Conservation (phyloP, 1,284 basidiomycete species). For the Baeospora myosura region DNA sequence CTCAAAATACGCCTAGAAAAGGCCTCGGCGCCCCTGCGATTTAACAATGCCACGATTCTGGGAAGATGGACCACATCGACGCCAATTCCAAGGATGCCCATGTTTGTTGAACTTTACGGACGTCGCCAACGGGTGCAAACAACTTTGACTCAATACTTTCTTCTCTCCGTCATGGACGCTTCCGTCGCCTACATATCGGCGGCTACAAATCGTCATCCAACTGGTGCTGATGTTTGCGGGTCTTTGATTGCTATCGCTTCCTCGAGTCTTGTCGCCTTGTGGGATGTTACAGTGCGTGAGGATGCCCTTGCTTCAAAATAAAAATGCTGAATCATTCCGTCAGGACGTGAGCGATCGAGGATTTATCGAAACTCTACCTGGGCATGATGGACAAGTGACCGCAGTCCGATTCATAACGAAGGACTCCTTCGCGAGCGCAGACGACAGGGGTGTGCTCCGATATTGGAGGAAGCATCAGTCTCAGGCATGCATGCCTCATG, state of each 20-base stretch:
- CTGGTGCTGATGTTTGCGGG: constrained; percentile 48
- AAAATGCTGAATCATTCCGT: too few species aligned
- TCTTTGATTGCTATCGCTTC: constrained; percentile 75
- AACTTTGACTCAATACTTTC: constrained; percentile 5
- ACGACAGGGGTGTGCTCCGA: constrained; percentile 60
- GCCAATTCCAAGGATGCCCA: constrained; percentile 69
- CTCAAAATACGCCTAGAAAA: constrained; percentile 64
- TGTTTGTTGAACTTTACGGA: constrained; percentile 19
- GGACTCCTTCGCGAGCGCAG: constrained; percentile 57
- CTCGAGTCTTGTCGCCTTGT: constrained; percentile 69
- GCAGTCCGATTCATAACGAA: constrained; percentile 59
- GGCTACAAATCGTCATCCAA: constrained; percentile 69
- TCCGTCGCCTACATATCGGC: constrained; percentile 68
- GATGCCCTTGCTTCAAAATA: too few species aligned
- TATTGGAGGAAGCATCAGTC: constrained; percentile 40
- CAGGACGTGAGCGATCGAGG: constrained; percentile 48
- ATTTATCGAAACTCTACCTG: constrained; percentile 63
- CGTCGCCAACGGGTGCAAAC: not conserved
- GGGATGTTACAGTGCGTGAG: constrained; percentile 58
- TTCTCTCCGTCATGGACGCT: constrained; percentile 19
- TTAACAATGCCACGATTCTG: constrained; percentile 51
- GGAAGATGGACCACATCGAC: constrained; percentile 71
- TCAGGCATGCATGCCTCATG: constrained; percentile 30
- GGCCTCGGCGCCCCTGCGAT: constrained; percentile 39
- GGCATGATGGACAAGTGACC: constrained; percentile 71